A percentile compares a stretch with the other conserved stretches of the same genome.
These are phyloP conservation scores for Lachnellula subtilissima DNA, from an alignment of 2,329 filamentous ascomycete genomes.

Conservation along the genomic window DNA sequence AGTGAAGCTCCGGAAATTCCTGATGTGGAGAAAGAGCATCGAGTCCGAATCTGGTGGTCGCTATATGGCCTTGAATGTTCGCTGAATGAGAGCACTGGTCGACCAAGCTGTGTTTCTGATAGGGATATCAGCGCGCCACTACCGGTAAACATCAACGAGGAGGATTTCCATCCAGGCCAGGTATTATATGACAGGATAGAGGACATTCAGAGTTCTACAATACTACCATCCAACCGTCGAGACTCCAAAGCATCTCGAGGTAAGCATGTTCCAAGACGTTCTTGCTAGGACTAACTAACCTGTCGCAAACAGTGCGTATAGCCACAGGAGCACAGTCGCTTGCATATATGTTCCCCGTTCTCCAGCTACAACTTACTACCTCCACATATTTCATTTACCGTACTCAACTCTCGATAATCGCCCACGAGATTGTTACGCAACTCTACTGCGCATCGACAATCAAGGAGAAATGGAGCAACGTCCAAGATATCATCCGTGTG, in stretches of 20 bases:
- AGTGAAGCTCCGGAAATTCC: constrained; percentile 16
- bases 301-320: neutral
- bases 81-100: constrained; percentile 23
- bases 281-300: too few species aligned
- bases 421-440: constrained; percentile 23
- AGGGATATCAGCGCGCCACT: constrained; percentile 25
- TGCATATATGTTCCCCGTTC: constrained; percentile 7
- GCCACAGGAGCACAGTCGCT: neutral
- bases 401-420: constrained; percentile 23
- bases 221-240: neutral
- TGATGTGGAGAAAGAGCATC: constrained; percentile 24
- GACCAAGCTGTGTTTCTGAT: constrained; percentile 25
- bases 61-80: constrained; percentile 24
- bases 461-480: constrained; percentile 21
- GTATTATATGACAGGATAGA: constrained; percentile 5
- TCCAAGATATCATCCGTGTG: constrained; percentile 18
- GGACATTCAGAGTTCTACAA: neutral
- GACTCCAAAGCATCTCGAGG: constrained; percentile 6
- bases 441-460: constrained; percentile 25
- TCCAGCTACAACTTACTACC: constrained; percentile 11
- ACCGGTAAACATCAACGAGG: constrained; percentile 21
- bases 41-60: constrained; percentile 26
- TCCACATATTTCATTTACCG: constrained; percentile 26
- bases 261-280: neutral
- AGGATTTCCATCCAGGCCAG: constrained; percentile 5